phyloP scores from a whole-genome alignment of 768 basidiomycete genomes.

The Phlebiopsis gigantea region DNA sequence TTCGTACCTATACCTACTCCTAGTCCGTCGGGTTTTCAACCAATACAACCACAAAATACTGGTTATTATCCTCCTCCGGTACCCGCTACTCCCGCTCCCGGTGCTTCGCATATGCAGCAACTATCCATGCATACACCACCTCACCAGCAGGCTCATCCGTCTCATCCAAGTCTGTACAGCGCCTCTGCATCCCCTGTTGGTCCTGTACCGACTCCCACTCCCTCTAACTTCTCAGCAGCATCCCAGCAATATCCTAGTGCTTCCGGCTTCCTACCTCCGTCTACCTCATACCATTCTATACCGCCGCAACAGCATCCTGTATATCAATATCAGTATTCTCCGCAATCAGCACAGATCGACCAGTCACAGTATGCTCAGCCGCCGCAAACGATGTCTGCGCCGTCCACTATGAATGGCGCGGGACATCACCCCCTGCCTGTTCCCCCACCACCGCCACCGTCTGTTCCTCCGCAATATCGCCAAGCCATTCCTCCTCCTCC shows the following conservation, averaged over 20 bases:
- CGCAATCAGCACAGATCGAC: neutral
- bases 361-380: conserved; percentile 6
- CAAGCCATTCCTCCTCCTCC: no score
- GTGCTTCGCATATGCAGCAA: neutral
- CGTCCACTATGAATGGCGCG: neutral
- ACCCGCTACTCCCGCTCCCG: conserved; percentile 6
- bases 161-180: conserved; percentile 4
- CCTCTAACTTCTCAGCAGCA: conserved; percentile 16
- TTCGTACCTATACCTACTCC: conserved; percentile 52
- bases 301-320: conserved; percentile 11
- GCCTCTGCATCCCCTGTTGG: neutral
- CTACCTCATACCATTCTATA: conserved; percentile 9
- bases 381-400: neutral
- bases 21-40: conserved; percentile 28
- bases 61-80: conserved; percentile 3
- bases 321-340: conserved; percentile 20
- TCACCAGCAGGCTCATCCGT: neutral
- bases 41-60: conserved; percentile 2
- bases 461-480: conserved; percentile 28
- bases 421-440: conserved; percentile 4
- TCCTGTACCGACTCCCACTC: conserved; percentile 17
- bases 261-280: conserved; percentile 4
- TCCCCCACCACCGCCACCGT: conserved; percentile 8
- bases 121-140: no score
- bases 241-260: conserved; percentile 11